Evolutionary conservation across 495 filamentous ascomycete genomes (phyloP), one percentile per base, ranked within the genome.

Genomic region (Penicillium desertorum): DNA sequence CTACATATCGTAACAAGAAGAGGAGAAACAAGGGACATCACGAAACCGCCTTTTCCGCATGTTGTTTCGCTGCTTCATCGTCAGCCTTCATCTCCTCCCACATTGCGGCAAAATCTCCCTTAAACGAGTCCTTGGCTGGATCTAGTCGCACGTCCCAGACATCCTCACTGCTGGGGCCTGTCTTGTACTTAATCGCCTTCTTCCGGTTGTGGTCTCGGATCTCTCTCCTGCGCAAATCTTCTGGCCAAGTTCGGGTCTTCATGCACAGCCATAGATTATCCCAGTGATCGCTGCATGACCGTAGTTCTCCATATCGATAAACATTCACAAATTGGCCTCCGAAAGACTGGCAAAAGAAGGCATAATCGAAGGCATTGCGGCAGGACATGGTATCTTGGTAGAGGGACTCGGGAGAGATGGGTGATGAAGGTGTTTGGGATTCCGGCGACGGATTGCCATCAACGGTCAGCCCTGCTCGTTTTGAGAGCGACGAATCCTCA

Each of bases 241-340:
- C 75, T 5, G 71, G 42, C 60, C 62, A 70, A 41, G 68, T 80
- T 62, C 73, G 62, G n/a, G 85, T 86, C 54, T 88, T 86, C 90
- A 98, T 96, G 78, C 94, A 98, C 73, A 96, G 89, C 85, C 93
- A 91, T 76, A 94, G 97, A 69, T 93, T 87, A 61, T 85, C 79
- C 89, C 91, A 96, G 44, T 89, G 86, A 61, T 93, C 86, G 27
- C 75, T 76, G 78, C 94, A 98, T 10, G 81, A 76, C 3, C 86
- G 83, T 45, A 94, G 60, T 41, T 69, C 71, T 54, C 94, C 94
- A 70, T 89, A 86, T 41, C 94, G 88, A 80, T 98, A 98, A 8
- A 98, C 78, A 60, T 87, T 83, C 59, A 85, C 80, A 75, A 92
- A 94, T 68, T 96, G 91, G 0, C 92, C 89, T 23, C 92, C 94